These are phyloP conservation scores for Gossypium longicalyx DNA, from an alignment of 345 rosid genomes.

Conservation along the genomic window DNA sequence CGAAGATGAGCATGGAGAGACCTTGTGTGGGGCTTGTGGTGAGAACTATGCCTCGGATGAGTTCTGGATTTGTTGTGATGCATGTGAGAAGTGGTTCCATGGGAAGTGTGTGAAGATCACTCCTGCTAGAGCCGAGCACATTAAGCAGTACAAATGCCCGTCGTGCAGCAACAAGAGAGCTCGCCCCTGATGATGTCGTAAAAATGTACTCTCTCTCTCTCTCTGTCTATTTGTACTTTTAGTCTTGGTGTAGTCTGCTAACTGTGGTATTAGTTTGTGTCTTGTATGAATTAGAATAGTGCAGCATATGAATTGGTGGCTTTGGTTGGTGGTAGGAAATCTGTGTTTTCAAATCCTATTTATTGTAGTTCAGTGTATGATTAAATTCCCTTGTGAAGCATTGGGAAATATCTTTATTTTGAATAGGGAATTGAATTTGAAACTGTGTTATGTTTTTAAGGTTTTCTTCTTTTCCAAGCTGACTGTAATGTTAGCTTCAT, in stretches of 20 bases:
- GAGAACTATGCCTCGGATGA: slow-evolving; percentile 68
- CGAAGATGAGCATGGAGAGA: slow-evolving; percentile 56
- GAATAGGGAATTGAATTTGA: not conserved
- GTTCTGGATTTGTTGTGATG: slow-evolving; percentile 84
- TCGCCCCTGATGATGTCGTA: slow-evolving; percentile 42
- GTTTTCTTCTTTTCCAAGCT: too few relatives aligned
- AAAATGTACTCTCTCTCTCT: not conserved
- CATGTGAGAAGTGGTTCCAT: slow-evolving; percentile 77
- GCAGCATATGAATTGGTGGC: slow-evolving; percentile 10
- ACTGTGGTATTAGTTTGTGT: not conserved
- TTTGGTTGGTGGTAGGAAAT: not conserved
- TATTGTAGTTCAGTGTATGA: slow-evolving; percentile 7
- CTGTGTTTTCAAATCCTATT: not conserved
- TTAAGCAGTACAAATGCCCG: slow-evolving; percentile 66
- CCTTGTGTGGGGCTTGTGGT: slow-evolving; percentile 65
- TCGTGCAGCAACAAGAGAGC: slow-evolving; percentile 67
- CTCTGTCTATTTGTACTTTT: not conserved
- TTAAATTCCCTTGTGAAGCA: slow-evolving; percentile 6
- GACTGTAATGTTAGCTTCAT: not conserved
- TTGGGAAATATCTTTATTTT: not conserved
- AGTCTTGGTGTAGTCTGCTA: not conserved
- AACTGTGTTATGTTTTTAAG: too few relatives aligned
- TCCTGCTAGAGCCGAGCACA: slow-evolving; percentile 64
- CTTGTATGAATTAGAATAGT: slow-evolving; percentile 3
- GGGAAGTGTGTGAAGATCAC: slow-evolving; percentile 67